These are phyloP conservation scores for Ceratopteris richardii DNA, from an alignment of 75 land plant species.

Conservation along the genomic window DNA sequence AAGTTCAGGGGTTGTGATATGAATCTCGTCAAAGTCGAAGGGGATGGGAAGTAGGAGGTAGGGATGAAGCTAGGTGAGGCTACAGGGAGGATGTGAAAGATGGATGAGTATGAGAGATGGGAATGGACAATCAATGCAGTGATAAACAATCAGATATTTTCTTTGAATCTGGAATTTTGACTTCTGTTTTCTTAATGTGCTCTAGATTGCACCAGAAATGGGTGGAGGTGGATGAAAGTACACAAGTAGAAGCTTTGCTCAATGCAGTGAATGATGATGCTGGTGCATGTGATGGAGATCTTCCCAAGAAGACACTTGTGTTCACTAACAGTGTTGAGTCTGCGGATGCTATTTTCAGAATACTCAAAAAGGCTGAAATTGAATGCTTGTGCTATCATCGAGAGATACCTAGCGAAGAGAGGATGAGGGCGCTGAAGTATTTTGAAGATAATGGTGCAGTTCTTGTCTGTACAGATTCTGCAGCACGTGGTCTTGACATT, in stretches of 20 bases:
- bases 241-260: slow-evolving; percentile 60
- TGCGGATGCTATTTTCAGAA: slow-evolving; percentile 59
- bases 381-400: slow-evolving; percentile 68
- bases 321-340: slow-evolving; percentile 89
- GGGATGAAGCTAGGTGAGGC: too few species aligned
- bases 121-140: too few species aligned
- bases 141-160: background rate
- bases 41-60: too few species aligned
- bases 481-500: slow-evolving; percentile 92
- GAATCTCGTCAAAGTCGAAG: too few species aligned
- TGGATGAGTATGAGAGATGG: background rate
- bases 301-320: slow-evolving; percentile 50
- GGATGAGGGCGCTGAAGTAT: slow-evolving; percentile 30
- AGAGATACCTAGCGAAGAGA: slow-evolving; percentile 52
- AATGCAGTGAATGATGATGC: slow-evolving; percentile 43
- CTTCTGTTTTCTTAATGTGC: background rate
- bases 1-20: too few species aligned
- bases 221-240: slow-evolving; percentile 67
- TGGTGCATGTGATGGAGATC: background rate
- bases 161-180: background rate
- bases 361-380: slow-evolving; percentile 45
- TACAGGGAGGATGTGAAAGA: too few species aligned
- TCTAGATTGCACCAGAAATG: slow-evolving; percentile 74
- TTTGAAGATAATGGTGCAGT: slow-evolving; percentile 73
- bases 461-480: slow-evolving; percentile 93